These are phyloP conservation scores for Gossypium turneri DNA, from an alignment of 345 rosid species.

Conservation along the genomic window DNA sequence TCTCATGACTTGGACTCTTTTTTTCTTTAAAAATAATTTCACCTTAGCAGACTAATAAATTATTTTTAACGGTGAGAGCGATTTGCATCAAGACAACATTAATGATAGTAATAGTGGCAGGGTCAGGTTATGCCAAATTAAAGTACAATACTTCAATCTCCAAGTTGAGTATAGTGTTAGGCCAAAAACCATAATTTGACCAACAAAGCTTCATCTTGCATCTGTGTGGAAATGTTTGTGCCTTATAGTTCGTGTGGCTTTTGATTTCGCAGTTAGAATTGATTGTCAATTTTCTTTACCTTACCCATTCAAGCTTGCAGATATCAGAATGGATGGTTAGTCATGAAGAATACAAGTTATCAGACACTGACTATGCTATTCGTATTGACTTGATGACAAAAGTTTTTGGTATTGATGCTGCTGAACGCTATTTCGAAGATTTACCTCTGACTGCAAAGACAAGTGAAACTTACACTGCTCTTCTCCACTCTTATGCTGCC, in stretches of 20 bases:
- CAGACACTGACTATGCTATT: slow-evolving; percentile 60
- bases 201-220: background rate
- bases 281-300: slow-evolving; percentile 7
- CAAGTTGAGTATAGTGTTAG: too few relatives aligned
- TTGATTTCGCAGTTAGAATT: slow-evolving; percentile 10
- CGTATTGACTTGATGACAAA: slow-evolving; percentile 78
- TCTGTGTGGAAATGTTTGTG: background rate
- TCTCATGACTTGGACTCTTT: too few relatives aligned
- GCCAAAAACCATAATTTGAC: too few relatives aligned
- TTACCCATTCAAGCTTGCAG: slow-evolving; percentile 35
- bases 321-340: slow-evolving; percentile 85
- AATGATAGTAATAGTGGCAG: too few relatives aligned
- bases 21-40: too few relatives aligned
- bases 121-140: too few relatives aligned
- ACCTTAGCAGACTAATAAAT: too few relatives aligned
- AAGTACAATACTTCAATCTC: too few relatives aligned
- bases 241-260: background rate
- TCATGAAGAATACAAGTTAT: slow-evolving; percentile 47
- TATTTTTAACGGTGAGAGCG: too few relatives aligned
- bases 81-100: too few relatives aligned
- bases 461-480: slow-evolving; percentile 78
- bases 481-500: slow-evolving; percentile 77
- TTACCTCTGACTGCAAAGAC: slow-evolving; percentile 51
- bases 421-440: slow-evolving; percentile 83
- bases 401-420: slow-evolving; percentile 87